Evolutionary conservation across 2,329 filamentous ascomycete genomes (phyloP), one percentile per base, ranked within the genome.

Genomic region (Zasmidium cellare): DNA sequence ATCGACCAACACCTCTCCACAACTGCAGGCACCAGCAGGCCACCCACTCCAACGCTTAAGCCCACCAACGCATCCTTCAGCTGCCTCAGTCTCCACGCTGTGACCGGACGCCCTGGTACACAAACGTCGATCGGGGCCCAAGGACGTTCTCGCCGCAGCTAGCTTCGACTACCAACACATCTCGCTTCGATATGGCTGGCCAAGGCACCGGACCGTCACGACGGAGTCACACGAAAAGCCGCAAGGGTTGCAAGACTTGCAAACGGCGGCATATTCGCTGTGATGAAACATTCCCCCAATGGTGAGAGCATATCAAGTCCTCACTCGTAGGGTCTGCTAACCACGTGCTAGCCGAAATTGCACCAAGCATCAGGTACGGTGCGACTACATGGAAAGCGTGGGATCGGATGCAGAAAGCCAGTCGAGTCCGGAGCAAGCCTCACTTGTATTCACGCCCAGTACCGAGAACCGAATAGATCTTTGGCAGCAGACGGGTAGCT

Each of bases 361-460:
- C 78, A 97, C 93, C 61, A 99, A 97, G 79, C 94, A 99, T 79
- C 96, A 97, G 79, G 94, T 96, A 69, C 90, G 92, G 71, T 99
- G 94, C 77, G 94, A 96, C 69, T 99, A 97, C 80, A 96, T 96
- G 82, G 92, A 97, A 73, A 87, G 87, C 71, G 85, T 89, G 50
- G 81, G 85, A 47, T 82, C 87, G 57, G 87, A 89, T 60, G 76
- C 78, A 51, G 82, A 84, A 25, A 59, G 82, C 82, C 62, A 78
- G 76, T 56, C 76, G 75, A 77, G 80, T 61, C 79, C 80, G 47
- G 80, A 82, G 62, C 77, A 81, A 60, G 79, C 83, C 19, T 81
- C 86, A 66, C 83, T 97, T 54, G 85, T 94, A 73, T 96, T 92
- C 87, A 92, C 89, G 45, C 88, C 90, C 16, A 88, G 93, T 69